These are phyloP conservation scores for Dendryphion nanum DNA, from an alignment of 2,329 filamentous ascomycete genomes.

Conservation along the genomic window DNA sequence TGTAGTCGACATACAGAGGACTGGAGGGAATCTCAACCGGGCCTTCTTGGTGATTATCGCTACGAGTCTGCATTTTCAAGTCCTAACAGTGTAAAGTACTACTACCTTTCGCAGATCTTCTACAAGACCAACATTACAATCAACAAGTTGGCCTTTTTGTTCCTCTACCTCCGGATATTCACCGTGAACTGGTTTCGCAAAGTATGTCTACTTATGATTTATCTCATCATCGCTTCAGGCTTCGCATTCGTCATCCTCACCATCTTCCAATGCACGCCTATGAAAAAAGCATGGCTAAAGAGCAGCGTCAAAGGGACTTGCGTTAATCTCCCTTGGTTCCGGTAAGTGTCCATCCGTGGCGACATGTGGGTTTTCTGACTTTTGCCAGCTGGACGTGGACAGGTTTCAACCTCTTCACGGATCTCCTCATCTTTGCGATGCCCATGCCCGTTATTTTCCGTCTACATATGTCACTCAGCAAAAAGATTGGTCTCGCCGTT, in stretches of 20 bases:
- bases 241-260: slow-evolving; percentile 9
- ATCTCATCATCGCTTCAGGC: slow-evolving; percentile 4
- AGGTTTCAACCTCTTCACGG: slow-evolving; percentile 7
- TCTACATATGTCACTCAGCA: slow-evolving; percentile 5
- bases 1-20: slow-evolving; percentile 9
- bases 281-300: slow-evolving; percentile 8
- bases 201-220: slow-evolving; percentile 6
- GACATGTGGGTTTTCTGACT: no score
- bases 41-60: slow-evolving; percentile 15
- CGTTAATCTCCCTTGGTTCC: slow-evolving; percentile 2
- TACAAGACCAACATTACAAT: slow-evolving; percentile 12
- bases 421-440: slow-evolving; percentile 6
- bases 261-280: slow-evolving; percentile 11
- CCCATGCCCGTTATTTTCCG: slow-evolving; percentile 7
- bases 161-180: slow-evolving; percentile 14
- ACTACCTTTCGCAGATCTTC: slow-evolving; percentile 12
- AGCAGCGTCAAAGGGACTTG: slow-evolving; percentile 4
- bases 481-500: slow-evolving; percentile 5
- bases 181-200: slow-evolving; percentile 6
- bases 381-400: slow-evolving; percentile 9
- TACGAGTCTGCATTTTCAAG: not conserved
- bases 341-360: not conserved
- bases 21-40: slow-evolving; percentile 14
- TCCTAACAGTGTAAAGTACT: slow-evolving; percentile 7
- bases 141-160: slow-evolving; percentile 14